Percentiles rank a stretch among this genome's conserved stretches.
These are phyloP conservation scores for Sugiyamaella novakii DNA, from an alignment of 1,139 yeast species.

Conservation along the genomic window DNA sequence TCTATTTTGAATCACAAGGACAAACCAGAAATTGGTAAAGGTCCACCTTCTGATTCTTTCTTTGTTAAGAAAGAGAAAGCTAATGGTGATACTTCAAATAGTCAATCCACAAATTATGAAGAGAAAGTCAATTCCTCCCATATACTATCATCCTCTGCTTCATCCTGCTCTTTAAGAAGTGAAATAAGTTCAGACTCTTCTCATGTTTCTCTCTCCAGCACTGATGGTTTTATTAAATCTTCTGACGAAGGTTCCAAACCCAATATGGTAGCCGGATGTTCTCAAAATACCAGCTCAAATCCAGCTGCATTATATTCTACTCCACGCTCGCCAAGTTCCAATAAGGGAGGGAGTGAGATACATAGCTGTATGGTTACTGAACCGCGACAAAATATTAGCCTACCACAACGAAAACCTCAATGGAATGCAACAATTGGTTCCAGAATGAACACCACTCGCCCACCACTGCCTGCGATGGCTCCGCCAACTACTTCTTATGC, in stretches of 20 bases:
- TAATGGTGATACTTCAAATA: neutral
- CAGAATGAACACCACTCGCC: neutral
- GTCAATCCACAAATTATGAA: neutral
- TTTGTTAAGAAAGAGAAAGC: neutral
- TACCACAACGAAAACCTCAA: slow-evolving; percentile 10
- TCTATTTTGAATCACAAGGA: slow-evolving; percentile 29
- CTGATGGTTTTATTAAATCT: neutral
- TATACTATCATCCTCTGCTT: slow-evolving; percentile 2
- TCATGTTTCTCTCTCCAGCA: neutral
- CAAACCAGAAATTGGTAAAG: slow-evolving; percentile 11
- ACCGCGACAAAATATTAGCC: neutral
- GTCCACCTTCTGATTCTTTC: neutral
- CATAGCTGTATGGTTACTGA: neutral
- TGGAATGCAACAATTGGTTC: neutral
- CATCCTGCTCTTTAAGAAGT: neutral
- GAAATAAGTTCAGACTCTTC: neutral
- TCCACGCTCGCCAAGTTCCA: neutral
- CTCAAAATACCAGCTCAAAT: neutral
- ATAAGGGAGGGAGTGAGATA: neutral
- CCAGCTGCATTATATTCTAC: slow-evolving; percentile 1
- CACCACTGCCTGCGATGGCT: neutral
- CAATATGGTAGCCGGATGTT: neutral
- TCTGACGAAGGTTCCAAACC: neutral
- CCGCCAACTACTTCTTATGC: neutral
- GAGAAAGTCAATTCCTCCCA: too few species aligned